A percentile compares a stretch with the other conserved stretches of the same genome.
These are phyloP conservation scores for Auriscalpium orientale DNA, from an alignment of 768 basidiomycete species.

Conservation along the genomic window DNA sequence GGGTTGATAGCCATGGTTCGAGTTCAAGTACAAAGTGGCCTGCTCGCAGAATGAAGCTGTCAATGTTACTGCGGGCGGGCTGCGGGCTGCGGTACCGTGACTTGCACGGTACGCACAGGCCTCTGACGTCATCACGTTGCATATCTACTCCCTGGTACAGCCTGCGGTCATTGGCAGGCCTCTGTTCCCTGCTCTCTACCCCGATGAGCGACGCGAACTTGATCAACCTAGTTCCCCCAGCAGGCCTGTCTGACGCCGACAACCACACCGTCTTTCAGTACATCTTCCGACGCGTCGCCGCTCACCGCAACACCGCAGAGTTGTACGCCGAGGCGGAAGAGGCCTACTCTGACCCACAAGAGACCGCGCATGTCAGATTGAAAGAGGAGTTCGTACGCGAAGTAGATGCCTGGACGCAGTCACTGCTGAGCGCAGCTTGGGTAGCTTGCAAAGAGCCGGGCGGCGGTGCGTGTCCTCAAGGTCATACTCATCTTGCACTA, in stretches of 20 bases:
- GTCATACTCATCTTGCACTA: slow-evolving; percentile 1
- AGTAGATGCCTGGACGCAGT: slow-evolving; percentile 39
- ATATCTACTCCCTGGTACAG: no score
- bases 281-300: slow-evolving; percentile 36
- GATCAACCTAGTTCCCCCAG: slow-evolving; percentile 28
- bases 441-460: slow-evolving; percentile 36
- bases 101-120: no score
- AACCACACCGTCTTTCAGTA: slow-evolving; percentile 34
- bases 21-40: neutral
- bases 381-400: slow-evolving; percentile 27
- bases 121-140: no score
- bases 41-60: no score
- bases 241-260: slow-evolving; percentile 29
- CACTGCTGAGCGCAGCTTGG: slow-evolving; percentile 36
- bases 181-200: no score
- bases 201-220: slow-evolving; percentile 13
- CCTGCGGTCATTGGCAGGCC: no score
- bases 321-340: slow-evolving; percentile 34
- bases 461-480: slow-evolving; percentile 21
- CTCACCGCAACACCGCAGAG: slow-evolving; percentile 35
- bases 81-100: no score
- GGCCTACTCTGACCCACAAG: slow-evolving; percentile 15
- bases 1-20: slow-evolving; percentile 59
- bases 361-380: slow-evolving; percentile 12
- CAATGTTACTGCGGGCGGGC: no score